Base-by-base conservation (phyloP, 352 stramenopile genomes). In the Pythium periplocum region DNA sequence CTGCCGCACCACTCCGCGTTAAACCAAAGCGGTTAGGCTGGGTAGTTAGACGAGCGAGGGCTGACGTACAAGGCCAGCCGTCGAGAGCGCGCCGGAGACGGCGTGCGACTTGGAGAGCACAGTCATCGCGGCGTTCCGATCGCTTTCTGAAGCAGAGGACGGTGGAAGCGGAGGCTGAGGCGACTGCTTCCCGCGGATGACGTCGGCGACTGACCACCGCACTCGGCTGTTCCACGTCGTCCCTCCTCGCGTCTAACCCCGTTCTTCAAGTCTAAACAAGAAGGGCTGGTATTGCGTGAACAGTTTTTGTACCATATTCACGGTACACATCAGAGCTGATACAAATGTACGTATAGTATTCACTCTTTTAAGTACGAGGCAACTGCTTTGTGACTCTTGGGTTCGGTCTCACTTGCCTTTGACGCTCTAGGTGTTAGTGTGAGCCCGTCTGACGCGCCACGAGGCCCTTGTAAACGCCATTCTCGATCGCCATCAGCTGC, bases 21-120 rank as follows among this genome's bases (percentile, higher is more conserved):
- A 6, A 11, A 48, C 8, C 17, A 26, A 26, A 26, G 17, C 17
- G 17, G 17, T 26, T 26, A 26, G 17, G 17, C 17, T 26, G 17
- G 17, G 17, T 26, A 26, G 17, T 26, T 26, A 26, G 17, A 26
- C 17, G 17, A 26, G 17, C 17, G 17, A 26, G 43, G 10, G 8
- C 17, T 6, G 9, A 34, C 69, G 53, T 66, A 86, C 74, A 8
- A 87, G 51, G 2, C 64, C 77, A 30, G 56, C 66, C 49, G 75
- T 64, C 34, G 77, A 82, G 4, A 68, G 38, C n/a, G 61, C 54
- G 11, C 77, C 71, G 1, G 68, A 72, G 7, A 67, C 68, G 11
- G 59, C 64, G 48, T 74, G 61, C 26, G 74, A 73, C 64, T 82
- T 87, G 53, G 77, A 87, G 45, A 87, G 58, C 56, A 78, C 74